Conservation (phyloP, 1,284 basidiomycete genomes). For the Exobasidium rhododendri region DNA sequence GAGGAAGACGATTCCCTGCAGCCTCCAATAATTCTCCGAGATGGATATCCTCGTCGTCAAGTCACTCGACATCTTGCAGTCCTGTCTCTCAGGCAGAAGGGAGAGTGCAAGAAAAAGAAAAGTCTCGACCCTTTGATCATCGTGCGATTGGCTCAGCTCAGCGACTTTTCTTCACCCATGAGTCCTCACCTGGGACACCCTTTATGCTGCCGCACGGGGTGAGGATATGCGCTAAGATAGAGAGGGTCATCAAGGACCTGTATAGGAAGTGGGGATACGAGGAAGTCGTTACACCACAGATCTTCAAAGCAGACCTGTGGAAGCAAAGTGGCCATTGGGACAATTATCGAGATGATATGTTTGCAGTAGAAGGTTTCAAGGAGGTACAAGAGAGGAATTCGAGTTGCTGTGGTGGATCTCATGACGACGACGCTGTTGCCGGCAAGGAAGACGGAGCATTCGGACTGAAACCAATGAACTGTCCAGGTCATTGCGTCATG, state of each 20-base stretch:
- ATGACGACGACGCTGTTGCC: constrained; percentile 15
- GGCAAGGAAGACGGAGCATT: constrained; percentile 65
- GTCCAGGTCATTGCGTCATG: constrained; percentile 93
- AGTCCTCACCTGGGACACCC: constrained; percentile 50
- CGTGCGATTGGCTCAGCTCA: constrained; percentile 40
- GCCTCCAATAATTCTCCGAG: constrained; percentile 13
- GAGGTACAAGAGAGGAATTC: constrained; percentile 22
- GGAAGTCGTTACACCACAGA: constrained; percentile 51
- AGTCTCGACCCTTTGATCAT: constrained; percentile 29
- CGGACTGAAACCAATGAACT: constrained; percentile 85
- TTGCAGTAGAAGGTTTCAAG: constrained; percentile 45
- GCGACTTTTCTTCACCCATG: constrained; percentile 49
- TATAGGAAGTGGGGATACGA: constrained; percentile 52
- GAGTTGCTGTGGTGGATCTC: background rate
- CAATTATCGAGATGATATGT: constrained; percentile 55
- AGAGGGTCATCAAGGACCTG: constrained; percentile 50
- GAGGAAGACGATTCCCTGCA: background rate
- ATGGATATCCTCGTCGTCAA: too few relatives aligned
- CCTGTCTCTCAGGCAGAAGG: background rate
- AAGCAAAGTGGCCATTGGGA: constrained; percentile 52
- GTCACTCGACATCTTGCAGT: constrained; percentile 11
- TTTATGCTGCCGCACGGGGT: constrained; percentile 53
- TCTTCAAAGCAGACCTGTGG: constrained; percentile 49
- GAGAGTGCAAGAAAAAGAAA: background rate
- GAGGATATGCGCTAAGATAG: constrained; percentile 42